phyloP scores from a whole-genome alignment of 2,329 filamentous ascomycete species.

The Nemania serpens region DNA sequence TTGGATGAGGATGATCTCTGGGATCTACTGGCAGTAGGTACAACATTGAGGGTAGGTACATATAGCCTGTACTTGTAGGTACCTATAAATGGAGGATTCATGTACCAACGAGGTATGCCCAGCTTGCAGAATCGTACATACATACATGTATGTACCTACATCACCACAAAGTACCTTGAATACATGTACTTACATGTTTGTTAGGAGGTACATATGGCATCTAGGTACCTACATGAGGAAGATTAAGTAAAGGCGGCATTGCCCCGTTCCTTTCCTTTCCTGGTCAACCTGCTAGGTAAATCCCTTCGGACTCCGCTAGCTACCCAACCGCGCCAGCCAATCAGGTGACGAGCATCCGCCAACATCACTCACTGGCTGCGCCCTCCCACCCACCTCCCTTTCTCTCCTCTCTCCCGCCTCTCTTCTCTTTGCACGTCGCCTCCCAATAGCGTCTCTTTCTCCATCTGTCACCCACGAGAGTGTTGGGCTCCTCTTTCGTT shows the following conservation, averaged over 20 bases:
- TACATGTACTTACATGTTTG: no score
- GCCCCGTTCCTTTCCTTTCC: no score
- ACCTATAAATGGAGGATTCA: no score
- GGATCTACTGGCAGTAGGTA: not conserved
- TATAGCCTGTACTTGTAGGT: no score
- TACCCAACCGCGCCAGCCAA: conserved; percentile 11
- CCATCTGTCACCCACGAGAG: conserved; percentile 17
- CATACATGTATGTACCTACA: no score
- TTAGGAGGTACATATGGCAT: no score
- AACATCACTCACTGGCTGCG: conserved; percentile 12
- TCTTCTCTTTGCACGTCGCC: conserved; percentile 21
- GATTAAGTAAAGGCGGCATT: no score
- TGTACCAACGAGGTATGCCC: no score
- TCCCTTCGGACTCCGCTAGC: conserved; percentile 26
- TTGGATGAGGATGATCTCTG: not conserved
- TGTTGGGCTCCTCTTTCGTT: conserved; percentile 23
- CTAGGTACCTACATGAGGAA: no score
- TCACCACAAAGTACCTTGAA: no score
- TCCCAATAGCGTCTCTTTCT: conserved; percentile 24
- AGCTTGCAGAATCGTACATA: no score
- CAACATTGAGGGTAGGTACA: no score
- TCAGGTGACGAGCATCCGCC: conserved; percentile 14
- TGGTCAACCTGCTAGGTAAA: conserved; percentile 21
- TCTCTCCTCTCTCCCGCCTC: conserved; percentile 22
- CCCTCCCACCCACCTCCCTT: conserved; percentile 16